Evolutionary conservation across 805 yeast species (phyloP), one percentile per base, ranked within the genome.

Genomic region (Tetrapisispora pingtungensis): DNA sequence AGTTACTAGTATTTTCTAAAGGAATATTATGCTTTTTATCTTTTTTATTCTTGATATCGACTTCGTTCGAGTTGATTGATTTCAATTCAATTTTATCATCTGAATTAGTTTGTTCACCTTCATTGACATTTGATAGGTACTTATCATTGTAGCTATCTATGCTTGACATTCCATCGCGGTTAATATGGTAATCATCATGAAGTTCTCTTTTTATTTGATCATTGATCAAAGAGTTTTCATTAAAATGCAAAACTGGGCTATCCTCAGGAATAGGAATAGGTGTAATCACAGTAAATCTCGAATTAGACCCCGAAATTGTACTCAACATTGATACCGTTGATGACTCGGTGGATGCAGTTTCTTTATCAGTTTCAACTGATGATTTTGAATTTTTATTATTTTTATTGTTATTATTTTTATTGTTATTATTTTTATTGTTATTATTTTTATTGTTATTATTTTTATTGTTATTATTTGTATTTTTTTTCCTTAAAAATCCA

Each of bases 251-350:
- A 13, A 26, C 37, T 3, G 24, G 30, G 8, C 26, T 26, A 15
- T 40, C 33, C 33, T 40, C 42, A 17, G 42, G 42, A n/a, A 40
- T 40, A 26, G 42, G 42, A 14, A 32, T 15, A 17, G 42, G 42
- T 10, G 33, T 24, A 17, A 40, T 26, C 10, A 24, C 18, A 5
- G 42, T 40, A 15, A 40, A 24, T 24, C 31, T 33, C 5, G 42
- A 40, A 13, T 33, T 33, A 10, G 42, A 24, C 7, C 32, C 14
- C 7, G 37, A 24, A 6, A n/a, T 18, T 10, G 32, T 24, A 26
- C 33, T 33, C n/a, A 17, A 27, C 10, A 28, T 27, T 6, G 40
- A 37, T 10, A 18, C 2, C 3, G 30, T 20, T 6, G 36, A 31
- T 7, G 35, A 20, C 2, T 20, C 22, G 5, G 19, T n/a, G 3